Percentiles rank a stretch among this genome's conserved stretches.
These are phyloP conservation scores for Euphrasia arctica DNA, from an alignment of 305 asterid species.

Conservation along the genomic window DNA sequence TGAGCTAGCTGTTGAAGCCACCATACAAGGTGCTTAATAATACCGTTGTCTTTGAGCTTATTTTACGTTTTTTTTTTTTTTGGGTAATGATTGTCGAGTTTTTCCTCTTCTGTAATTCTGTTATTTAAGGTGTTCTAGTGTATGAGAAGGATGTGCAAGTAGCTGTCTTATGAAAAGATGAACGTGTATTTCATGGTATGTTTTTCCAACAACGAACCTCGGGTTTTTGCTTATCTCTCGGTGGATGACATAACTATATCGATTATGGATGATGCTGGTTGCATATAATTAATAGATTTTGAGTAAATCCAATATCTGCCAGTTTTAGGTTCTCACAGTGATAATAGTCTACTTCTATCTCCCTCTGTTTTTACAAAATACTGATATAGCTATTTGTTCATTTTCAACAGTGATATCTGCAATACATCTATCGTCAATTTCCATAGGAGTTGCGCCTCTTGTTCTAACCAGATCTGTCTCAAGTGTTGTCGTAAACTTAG, in stretches of 20 bases:
- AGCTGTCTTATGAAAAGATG: constrained; percentile 53
- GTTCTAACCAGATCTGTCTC: constrained; percentile 67
- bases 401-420: constrained; percentile 70
- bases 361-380: constrained; percentile 2
- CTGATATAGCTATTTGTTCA: constrained; percentile 25
- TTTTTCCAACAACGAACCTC: constrained; percentile 22
- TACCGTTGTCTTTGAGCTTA: constrained; percentile 12
- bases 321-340: not conserved
- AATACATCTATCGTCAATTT: constrained; percentile 75
- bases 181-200: constrained; percentile 69
- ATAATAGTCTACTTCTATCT: constrained; percentile 6
- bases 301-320: constrained; percentile 7
- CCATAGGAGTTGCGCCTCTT: constrained; percentile 66
- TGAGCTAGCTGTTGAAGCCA: constrained; percentile 58
- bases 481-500: constrained; percentile 72
- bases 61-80: constrained; percentile 13
- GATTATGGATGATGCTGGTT: not conserved
- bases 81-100: constrained; percentile 19
- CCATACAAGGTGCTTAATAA: constrained; percentile 44
- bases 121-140: constrained; percentile 53
- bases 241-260: constrained; percentile 1
- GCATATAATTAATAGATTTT: too few relatives aligned
- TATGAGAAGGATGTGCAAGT: constrained; percentile 47
- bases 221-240: constrained; percentile 14
- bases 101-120: constrained; percentile 14